Evolutionary conservation across 2,329 filamentous ascomycete genomes (phyloP).

Genomic region (Fusarium tricinctum): DNA sequence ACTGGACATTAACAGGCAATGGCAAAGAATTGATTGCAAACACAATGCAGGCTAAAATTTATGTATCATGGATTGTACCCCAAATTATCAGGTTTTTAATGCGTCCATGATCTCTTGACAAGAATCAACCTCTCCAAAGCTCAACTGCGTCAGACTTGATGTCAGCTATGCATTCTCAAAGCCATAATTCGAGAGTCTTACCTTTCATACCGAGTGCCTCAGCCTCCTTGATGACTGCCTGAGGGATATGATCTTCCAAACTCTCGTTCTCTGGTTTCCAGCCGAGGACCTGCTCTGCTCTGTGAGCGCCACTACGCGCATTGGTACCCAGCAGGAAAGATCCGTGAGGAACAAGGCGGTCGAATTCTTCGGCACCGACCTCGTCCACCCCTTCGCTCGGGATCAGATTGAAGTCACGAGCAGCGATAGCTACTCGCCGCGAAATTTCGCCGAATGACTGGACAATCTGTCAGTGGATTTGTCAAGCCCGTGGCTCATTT

Average conservation of each 20-base stretch:
- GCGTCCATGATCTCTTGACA: too few relatives aligned
- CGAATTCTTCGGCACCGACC: conserved; percentile 57
- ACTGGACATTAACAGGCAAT: too few relatives aligned
- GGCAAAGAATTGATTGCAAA: too few relatives aligned
- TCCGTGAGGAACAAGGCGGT: conserved; percentile 59
- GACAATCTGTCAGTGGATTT: background rate
- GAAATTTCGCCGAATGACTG: conserved; percentile 52
- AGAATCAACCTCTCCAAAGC: background rate
- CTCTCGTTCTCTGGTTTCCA: conserved; percentile 66
- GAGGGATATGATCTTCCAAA: conserved; percentile 59
- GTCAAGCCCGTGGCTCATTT: too few relatives aligned
- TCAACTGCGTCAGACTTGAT: background rate
- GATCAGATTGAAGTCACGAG: conserved; percentile 44
- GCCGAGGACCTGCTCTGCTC: conserved; percentile 65
- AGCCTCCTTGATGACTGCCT: conserved; percentile 45
- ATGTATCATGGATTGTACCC: too few relatives aligned
- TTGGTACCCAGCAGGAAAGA: conserved; percentile 69
- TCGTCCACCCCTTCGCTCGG: conserved; percentile 39
- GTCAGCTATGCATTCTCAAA: background rate
- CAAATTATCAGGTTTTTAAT: too few relatives aligned
- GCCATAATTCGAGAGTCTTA: background rate
- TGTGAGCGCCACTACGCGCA: conserved; percentile 63
- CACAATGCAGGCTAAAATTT: too few relatives aligned
- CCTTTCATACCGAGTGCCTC: conserved; percentile 19
- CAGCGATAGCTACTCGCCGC: conserved; percentile 42